These are phyloP conservation scores for Claviceps spartinae DNA, from an alignment of 2,329 filamentous ascomycete species.

Conservation along the genomic window DNA sequence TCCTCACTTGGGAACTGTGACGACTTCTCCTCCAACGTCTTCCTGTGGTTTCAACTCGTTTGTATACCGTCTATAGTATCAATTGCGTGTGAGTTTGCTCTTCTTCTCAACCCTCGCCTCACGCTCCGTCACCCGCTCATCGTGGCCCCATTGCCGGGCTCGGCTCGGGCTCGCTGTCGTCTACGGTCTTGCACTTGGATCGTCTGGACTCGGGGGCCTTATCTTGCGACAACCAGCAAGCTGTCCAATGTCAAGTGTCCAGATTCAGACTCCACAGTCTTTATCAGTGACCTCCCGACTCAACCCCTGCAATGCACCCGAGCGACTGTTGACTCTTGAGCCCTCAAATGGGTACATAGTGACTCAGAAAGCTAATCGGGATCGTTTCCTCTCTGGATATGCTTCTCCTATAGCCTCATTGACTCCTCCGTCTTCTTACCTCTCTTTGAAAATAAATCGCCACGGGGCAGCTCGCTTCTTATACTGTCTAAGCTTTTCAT, in stretches of 20 bases:
- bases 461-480: neutral
- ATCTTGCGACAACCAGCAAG: conserved; percentile 4
- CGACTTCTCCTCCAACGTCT: neutral
- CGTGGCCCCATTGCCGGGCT: no score
- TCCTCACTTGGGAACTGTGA: neutral
- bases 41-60: conserved; percentile 2
- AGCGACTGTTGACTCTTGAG: neutral
- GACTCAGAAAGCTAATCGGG: conserved; percentile 1
- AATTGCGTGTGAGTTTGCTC: conserved; percentile 4
- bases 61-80: neutral
- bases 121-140: neutral
- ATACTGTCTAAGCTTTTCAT: neutral
- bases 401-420: neutral
- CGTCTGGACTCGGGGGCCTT: neutral
- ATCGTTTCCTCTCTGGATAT: neutral
- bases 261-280: neutral
- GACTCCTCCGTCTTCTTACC: neutral
- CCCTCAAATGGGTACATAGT: neutral
- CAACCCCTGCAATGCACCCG: neutral
- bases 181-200: no score
- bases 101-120: neutral
- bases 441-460: neutral
- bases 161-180: no score
- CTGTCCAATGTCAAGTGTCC: neutral
- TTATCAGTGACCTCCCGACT: conserved; percentile 2